phyloP scores from a whole-genome alignment of 2,329 filamentous ascomycete genomes.

The Parastagonospora nodorum region DNA sequence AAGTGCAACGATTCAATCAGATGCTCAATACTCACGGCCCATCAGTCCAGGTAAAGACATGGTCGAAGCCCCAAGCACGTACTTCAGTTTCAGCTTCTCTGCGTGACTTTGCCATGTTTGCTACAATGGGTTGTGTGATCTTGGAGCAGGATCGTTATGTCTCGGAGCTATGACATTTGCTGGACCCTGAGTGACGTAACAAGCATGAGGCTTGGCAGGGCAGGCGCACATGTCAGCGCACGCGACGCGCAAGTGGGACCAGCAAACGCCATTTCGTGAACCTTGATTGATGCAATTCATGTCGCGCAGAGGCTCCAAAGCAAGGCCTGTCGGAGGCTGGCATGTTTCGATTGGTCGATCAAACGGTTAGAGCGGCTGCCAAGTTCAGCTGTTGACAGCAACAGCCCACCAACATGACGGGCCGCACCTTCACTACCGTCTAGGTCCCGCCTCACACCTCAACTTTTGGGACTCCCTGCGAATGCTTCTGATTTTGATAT shows the following conservation, averaged over 20 bases:
- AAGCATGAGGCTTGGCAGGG: slow-evolving; percentile 11
- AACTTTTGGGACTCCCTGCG: background rate
- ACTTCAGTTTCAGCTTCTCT: slow-evolving; percentile 65
- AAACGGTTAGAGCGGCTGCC: slow-evolving; percentile 29
- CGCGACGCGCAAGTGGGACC: background rate
- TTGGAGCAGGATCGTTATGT: background rate
- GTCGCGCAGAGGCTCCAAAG: slow-evolving; percentile 5
- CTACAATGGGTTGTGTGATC: background rate
- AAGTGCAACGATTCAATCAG: background rate
- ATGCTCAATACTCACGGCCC: slow-evolving; percentile 60
- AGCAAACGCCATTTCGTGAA: background rate
- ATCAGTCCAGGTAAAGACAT: slow-evolving; percentile 76
- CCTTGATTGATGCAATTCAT: slow-evolving; percentile 4
- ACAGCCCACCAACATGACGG: slow-evolving; percentile 18
- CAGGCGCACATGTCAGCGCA: background rate
- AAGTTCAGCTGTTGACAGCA: slow-evolving; percentile 21
- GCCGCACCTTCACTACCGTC: slow-evolving; percentile 14
- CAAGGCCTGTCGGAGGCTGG: slow-evolving; percentile 2
- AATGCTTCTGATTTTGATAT: background rate
- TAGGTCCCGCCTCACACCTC: slow-evolving; percentile 9
- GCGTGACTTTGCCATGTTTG: slow-evolving; percentile 47
- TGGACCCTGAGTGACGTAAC: slow-evolving; percentile 26
- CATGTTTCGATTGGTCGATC: slow-evolving; percentile 22
- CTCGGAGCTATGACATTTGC: background rate
- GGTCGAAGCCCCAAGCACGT: slow-evolving; percentile 69